These are phyloP conservation scores for Gossypium herbaceum DNA, from an alignment of 345 rosid genomes.

Conservation along the genomic window DNA sequence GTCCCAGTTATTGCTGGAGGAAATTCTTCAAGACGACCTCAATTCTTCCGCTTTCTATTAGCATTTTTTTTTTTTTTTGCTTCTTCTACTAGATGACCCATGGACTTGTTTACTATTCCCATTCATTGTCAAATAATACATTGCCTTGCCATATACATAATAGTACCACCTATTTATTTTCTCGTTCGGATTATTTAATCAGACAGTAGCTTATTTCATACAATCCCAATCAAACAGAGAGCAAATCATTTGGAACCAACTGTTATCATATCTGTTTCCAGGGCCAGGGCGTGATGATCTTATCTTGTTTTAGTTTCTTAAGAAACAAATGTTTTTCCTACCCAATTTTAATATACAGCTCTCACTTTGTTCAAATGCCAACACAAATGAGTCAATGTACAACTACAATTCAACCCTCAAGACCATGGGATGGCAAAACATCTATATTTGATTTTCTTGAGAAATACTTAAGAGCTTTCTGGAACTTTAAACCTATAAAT, in stretches of 20 bases:
- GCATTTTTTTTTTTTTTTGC: neutral
- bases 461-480: too few relatives aligned
- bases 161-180: neutral
- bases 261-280: neutral
- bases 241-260: neutral
- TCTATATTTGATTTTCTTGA: too few relatives aligned
- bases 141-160: neutral
- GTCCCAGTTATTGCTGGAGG: constrained; percentile 36
- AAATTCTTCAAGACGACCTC: constrained; percentile 21
- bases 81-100: neutral
- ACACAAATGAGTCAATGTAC: too few relatives aligned
- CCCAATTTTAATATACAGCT: too few relatives aligned
- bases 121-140: neutral
- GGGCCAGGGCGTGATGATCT: neutral
- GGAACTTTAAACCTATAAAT: too few relatives aligned
- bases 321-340: too few relatives aligned
- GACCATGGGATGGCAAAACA: too few relatives aligned
- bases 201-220: neutral
- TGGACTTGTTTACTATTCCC: neutral
- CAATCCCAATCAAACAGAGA: neutral
- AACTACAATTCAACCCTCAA: too few relatives aligned
- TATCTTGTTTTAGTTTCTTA: neutral
- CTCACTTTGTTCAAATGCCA: too few relatives aligned
- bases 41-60: neutral
- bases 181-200: neutral